Evolutionary conservation across 306 rosid species (phyloP), one percentile per base, ranked within the genome.

Genomic region (Elaeagnus macrophylla): DNA sequence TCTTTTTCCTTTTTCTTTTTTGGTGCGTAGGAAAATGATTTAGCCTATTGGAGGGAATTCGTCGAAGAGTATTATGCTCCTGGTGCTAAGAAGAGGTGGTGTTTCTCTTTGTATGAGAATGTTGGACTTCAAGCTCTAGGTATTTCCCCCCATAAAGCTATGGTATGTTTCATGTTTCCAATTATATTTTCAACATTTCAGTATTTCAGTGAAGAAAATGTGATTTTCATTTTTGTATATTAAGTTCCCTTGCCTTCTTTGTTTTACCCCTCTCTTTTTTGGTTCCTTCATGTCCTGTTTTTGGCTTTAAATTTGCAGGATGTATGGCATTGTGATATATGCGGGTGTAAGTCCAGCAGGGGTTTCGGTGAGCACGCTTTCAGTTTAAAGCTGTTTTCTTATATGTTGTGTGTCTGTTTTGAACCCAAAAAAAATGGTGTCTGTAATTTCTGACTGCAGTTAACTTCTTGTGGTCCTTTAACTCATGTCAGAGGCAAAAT

Each of bases 61-160:
- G 75, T 77, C 18, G 62, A 69, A 3, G 82, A 77, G 72, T 77
- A 68, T 54, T 72, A 67, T 54, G 60, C 72, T 45, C 76, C 75
- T 3, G 54, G 68, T 52, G 82, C 73, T 37, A 77, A 61, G 67
- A 77, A 62, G 57, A 72, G 70, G 56, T 72, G 70, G 73, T 77
- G 82, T 36, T 36, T 77, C 48, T 77, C 79, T 40, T 52, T 49
- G 39, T 72, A 72, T 57, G 72, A 69, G 20, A 60, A 58, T 61
- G 70, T 12, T 61, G 79, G 69, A 51, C 72, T 43, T 42, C 41
- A 68, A 14, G 57, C 70, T 40, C 48, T 48, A 13, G 53, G 72
- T 37, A 35, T 65, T 39, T 60, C 50, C 46, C 67, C 65, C 60
- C 38, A 47, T 56, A 53, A 72, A 47, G 68, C 75, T 25, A 51